Evolutionary conservation across 257 asterid genomes (phyloP).

Genomic region (Petunia axillaris): DNA sequence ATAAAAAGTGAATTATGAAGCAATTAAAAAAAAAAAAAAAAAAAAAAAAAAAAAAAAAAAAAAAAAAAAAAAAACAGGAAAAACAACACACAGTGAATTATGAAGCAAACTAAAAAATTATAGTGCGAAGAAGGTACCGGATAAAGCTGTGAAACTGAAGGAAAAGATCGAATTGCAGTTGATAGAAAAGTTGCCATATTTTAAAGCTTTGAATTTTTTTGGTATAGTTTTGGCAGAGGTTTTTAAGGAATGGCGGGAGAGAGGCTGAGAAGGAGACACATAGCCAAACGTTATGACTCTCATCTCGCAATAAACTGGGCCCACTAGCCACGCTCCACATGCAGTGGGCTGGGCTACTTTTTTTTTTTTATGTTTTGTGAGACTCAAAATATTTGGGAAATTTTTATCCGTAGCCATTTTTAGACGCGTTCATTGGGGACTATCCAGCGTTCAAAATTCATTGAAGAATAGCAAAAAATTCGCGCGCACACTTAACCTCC

Average conservation of each 20-base stretch:
- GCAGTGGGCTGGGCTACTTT: not conserved
- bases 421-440: too few species aligned
- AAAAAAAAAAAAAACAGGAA: too few species aligned
- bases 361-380: too few species aligned
- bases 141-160: slow-evolving; percentile 36
- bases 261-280: slow-evolving; percentile 24
- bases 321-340: not conserved
- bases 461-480: too few species aligned
- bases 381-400: too few species aligned
- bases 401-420: too few species aligned
- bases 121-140: slow-evolving; percentile 37
- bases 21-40: not conserved
- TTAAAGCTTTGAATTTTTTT: not conserved
- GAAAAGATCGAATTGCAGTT: slow-evolving; percentile 35
- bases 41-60: not conserved
- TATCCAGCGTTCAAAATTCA: too few species aligned
- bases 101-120: not conserved
- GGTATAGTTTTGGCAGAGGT: not conserved
- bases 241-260: slow-evolving; percentile 35
- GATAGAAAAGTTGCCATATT: slow-evolving; percentile 38
- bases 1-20: not conserved
- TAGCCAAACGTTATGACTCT: slow-evolving; percentile 21
- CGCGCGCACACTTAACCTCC: too few species aligned
- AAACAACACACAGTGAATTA: not conserved
- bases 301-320: slow-evolving; percentile 14